Base-by-base conservation (phyloP, 2,329 filamentous ascomycete genomes). In the Stachybotrys elegans region DNA sequence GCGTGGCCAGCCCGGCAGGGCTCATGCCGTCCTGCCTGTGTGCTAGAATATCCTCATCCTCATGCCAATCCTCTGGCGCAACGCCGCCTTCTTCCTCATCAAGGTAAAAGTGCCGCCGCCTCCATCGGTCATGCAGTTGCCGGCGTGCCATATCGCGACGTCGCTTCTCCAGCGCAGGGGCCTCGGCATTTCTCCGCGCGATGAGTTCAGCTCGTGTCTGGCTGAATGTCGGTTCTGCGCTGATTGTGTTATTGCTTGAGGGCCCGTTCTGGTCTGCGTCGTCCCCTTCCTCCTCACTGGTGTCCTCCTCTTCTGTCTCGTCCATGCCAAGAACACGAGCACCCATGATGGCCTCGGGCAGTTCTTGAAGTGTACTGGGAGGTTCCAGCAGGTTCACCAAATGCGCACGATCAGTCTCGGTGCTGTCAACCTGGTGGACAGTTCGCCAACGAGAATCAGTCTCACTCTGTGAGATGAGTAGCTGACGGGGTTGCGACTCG, bases 61-160 rank as follows among this genome's bases (percentile, higher is more conserved):
- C 72, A 19, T 75, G 70, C 71, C 83, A 90, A 21, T 78, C 81
- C 6, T 76, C 70, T 0, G 85, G 85, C 2, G 78, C 71, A n/a
- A 64, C 60, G 9, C 79, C 76, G 3, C 88, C 88, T 61, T 94
- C 88, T 67, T 94, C 89, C 62, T 90, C 85, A 46, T 94, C 88
- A 1, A 89, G 76, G 56, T 93, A 94, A 55, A 93, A 94, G 31
- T 84, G 80, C 37, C 88, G 76, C 46, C 86, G 76, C 55, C 78
- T 79, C 88, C 88, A 93, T 40, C 88, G 76, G 43, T 91, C 80
- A 53, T 84, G 75, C 27, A 88, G 69, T 50, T 73, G 72, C 31
- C 66, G 69, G 13, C 77, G 69, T 2, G 76, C 75, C 64, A 69
- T 65, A 6, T 66, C 61, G 22, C 66, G 60, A 21, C 66, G 60